phyloP scores from a whole-genome alignment of 225 moss, liverwort and hornwort genomes.

The Anthoceros angustus region DNA sequence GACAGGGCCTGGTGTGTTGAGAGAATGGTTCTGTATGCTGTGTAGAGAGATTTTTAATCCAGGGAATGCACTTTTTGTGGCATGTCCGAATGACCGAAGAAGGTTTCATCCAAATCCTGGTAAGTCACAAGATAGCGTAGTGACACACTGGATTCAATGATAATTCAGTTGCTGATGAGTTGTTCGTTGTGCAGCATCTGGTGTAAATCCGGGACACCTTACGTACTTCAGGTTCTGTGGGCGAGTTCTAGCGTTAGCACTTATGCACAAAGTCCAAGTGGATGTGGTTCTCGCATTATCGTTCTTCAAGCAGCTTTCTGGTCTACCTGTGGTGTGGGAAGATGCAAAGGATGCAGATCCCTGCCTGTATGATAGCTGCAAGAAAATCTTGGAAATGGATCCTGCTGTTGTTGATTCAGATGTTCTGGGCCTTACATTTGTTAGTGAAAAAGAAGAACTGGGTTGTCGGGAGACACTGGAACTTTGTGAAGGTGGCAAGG shows the following conservation, averaged over 20 bases:
- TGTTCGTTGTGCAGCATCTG: conserved; percentile 57
- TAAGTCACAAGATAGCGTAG: conserved; percentile 12
- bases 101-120: conserved; percentile 94
- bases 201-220: conserved; percentile 95
- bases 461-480: conserved; percentile 47
- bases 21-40: conserved; percentile 99
- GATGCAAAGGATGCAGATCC: conserved; percentile 98
- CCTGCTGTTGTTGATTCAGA: conserved; percentile 55
- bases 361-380: conserved; percentile 75
- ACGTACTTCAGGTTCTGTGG: conserved; percentile 90
- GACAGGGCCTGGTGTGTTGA: conserved; percentile 85
- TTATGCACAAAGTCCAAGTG: conserved; percentile 96
- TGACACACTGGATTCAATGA: too few relatives aligned
- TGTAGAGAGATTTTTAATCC: conserved; percentile 94
- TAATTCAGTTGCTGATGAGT: background rate
- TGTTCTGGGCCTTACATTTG: conserved; percentile 55
- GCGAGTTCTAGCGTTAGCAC: conserved; percentile 80
- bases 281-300: conserved; percentile 89
- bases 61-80: conserved; percentile 87
- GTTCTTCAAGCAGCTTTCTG: conserved; percentile 94
- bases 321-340: conserved; percentile 86
- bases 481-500: conserved; percentile 73
- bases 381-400: conserved; percentile 92
- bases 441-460: too few relatives aligned
- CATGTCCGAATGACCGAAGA: conserved; percentile 79